Percentiles rank a stretch among this genome's conserved stretches.
Evolutionary conservation across 2,329 filamentous ascomycete species (phyloP).

Genomic region (Penicillium sp.): DNA sequence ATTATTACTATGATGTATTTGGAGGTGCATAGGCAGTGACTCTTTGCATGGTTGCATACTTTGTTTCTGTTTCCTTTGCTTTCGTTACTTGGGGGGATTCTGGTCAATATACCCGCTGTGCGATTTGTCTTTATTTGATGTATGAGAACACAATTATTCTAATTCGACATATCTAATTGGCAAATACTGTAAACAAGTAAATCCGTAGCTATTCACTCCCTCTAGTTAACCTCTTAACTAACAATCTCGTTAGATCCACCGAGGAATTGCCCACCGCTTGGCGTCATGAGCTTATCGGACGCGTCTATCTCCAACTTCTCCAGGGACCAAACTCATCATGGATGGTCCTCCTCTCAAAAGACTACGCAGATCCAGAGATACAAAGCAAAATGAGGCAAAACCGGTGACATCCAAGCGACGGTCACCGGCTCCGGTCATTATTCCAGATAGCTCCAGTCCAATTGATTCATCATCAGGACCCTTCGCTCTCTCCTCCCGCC

Average conservation of each 20-base stretch:
- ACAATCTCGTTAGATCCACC: no score
- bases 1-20: conserved; percentile 85
- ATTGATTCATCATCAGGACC: conserved; percentile 7
- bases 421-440: background rate
- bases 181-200: no score
- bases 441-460: conserved; percentile 5
- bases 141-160: background rate
- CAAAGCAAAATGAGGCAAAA: background rate
- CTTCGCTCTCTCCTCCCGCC: conserved; percentile 15
- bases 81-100: background rate
- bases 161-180: background rate
- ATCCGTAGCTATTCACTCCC: no score
- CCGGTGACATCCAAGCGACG: background rate
- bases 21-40: conserved; percentile 32
- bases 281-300: conserved; percentile 21
- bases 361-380: conserved; percentile 33
- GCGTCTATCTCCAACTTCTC: conserved; percentile 13
- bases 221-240: no score
- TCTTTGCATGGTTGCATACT: background rate
- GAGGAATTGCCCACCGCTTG: conserved; percentile 6
- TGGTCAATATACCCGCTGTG: conserved; percentile 14
- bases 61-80: background rate
- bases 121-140: background rate
- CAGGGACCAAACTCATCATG: conserved; percentile 28
- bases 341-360: conserved; percentile 37